Base-by-base conservation (phyloP, 371 early-diverging fungal species). In the Funneliformis caledonium region DNA sequence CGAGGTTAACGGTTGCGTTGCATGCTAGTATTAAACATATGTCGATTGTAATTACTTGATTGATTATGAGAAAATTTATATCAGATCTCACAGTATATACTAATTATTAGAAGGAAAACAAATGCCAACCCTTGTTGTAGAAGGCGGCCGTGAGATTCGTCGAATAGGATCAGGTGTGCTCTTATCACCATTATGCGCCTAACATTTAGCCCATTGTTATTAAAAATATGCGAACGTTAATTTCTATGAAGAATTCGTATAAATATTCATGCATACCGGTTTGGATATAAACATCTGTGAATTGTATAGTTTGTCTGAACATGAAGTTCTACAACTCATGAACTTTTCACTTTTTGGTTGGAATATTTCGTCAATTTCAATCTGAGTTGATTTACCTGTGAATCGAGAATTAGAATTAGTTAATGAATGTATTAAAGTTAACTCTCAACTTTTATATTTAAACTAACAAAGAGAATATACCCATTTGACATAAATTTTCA, bases 401-500 rank as follows among this genome's bases (percentile, higher is more conserved):
- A 37, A 22, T 33, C 19, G 33, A 60, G 26, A 60, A 37, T 37
- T 37, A 37, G 37, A 37, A 37, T 37, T 19, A 56, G 19, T 19
- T 56, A 7, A 56, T 56, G 19, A 47, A 56, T 0, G 19, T 37
- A 56, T 16, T 56, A 19, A 19, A 19, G 16, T 5, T 52, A 14
- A 5, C 19, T 52, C 52, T 16, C 7, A 19, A 52, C 16, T 16
- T 16, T 56, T 56, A 19, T 64, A 26, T 2, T 62, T 62, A 62
- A 6, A 22, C 22, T 26, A 69, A 19, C 43, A 22, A 19, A 47
- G 14, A 9, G 11, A 50, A 62, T 72, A 8, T 82, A 88, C 92
- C 92, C 37, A 92, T 69, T 48, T 89, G 87, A 75, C 91, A 89
- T 62, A 92, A 84, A 5, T 78, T 78, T 70, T 91, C 89, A 78